A percentile compares a stretch with the other conserved stretches of the same genome.
Conservation (phyloP, 805 yeast genomes). For the Metschnikowia santaceciliae region DNA sequence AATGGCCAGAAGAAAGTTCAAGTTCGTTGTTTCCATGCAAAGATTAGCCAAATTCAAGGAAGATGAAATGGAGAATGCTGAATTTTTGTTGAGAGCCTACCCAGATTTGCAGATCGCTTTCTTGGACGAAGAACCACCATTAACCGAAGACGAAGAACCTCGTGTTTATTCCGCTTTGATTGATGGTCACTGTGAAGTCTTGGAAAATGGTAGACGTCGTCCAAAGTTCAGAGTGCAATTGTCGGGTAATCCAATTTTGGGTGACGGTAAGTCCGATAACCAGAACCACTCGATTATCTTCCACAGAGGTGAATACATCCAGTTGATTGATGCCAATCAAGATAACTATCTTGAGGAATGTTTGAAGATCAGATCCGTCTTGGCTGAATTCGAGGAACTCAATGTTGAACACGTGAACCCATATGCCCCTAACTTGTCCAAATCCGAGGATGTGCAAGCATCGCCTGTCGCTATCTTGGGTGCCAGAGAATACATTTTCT, state of each 20-base stretch:
- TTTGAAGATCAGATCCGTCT: slow-evolving; percentile 66
- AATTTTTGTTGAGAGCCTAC: slow-evolving; percentile 57
- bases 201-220: slow-evolving; percentile 52
- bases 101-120: slow-evolving; percentile 66
- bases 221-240: slow-evolving; percentile 57
- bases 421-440: slow-evolving; percentile 68
- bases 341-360: slow-evolving; percentile 82
- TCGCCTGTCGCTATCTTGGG: slow-evolving; percentile 80
- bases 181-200: slow-evolving; percentile 41
- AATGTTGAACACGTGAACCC: slow-evolving; percentile 64
- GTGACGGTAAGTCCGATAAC: slow-evolving; percentile 83
- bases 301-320: slow-evolving; percentile 77
- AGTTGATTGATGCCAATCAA: slow-evolving; percentile 79
- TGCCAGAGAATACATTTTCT: slow-evolving; percentile 77
- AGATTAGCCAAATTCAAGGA: slow-evolving; percentile 48
- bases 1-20: slow-evolving; percentile 59
- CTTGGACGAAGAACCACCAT: slow-evolving; percentile 53
- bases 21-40: slow-evolving; percentile 65
- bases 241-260: slow-evolving; percentile 78
- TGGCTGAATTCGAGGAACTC: slow-evolving; percentile 72
- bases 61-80: slow-evolving; percentile 58
- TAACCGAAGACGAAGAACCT: slow-evolving; percentile 48
- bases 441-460: slow-evolving; percentile 40
- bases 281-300: slow-evolving; percentile 74
- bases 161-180: slow-evolving; percentile 61